These are phyloP conservation scores for Phytophthora niederhauseri DNA, from an alignment of 352 stramenopile species.

Conservation along the genomic window DNA sequence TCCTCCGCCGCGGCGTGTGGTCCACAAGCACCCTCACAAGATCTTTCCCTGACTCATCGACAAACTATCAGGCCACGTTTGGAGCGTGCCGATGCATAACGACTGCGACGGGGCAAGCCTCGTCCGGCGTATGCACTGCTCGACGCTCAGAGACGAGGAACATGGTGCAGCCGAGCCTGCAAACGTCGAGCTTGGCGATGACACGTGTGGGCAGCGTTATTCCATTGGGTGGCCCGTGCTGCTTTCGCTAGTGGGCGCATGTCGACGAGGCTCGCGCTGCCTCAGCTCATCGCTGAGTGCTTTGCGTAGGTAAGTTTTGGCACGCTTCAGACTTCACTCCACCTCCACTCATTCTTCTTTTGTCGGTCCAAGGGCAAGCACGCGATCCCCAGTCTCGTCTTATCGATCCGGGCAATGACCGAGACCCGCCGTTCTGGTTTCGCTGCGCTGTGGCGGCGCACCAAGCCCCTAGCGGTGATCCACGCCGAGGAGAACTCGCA, in stretches of 20 bases:
- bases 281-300: background rate
- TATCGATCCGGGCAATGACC: constrained; percentile 13
- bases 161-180: background rate
- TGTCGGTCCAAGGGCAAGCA: constrained; percentile 3
- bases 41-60: constrained; percentile 2
- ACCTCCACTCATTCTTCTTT: constrained; percentile 20
- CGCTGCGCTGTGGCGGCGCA: constrained; percentile 50
- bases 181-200: constrained; percentile 7
- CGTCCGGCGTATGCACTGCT: background rate
- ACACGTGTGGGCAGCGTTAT: constrained; percentile 4
- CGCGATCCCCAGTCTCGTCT: too few relatives aligned
- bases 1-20: background rate
- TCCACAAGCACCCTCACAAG: constrained; percentile 13
- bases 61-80: background rate
- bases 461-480: constrained; percentile 64
- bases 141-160: constrained; percentile 29
- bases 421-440: constrained; percentile 9
- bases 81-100: constrained; percentile 9
- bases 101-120: constrained; percentile 9
- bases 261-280: constrained; percentile 11
- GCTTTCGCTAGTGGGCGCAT: constrained; percentile 23
- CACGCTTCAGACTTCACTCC: background rate
- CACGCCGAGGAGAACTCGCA: constrained; percentile 54
- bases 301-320: background rate
- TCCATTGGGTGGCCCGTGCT: constrained; percentile 31